Conservation (phyloP, 2,329 filamentous ascomycete species). For the Apiospora hydei region DNA sequence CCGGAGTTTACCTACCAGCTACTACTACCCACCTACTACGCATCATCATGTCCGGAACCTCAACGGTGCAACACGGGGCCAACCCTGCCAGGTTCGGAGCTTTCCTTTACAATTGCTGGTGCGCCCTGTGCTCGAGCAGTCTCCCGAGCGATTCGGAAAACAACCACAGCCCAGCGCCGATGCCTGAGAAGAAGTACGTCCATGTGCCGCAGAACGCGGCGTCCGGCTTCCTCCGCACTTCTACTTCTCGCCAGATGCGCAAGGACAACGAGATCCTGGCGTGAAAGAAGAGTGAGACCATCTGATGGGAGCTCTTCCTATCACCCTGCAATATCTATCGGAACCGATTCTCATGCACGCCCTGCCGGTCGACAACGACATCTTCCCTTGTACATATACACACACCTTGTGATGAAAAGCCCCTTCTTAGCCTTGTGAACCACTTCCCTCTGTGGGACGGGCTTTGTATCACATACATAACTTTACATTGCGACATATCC, state of each 20-base stretch:
- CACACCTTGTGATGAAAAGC: neutral
- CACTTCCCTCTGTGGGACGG: neutral
- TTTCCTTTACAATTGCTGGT: neutral
- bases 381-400: neutral
- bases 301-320: neutral
- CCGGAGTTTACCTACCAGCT: neutral
- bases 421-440: neutral
- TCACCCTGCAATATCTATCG: neutral
- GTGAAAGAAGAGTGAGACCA: neutral
- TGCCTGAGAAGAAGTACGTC: slow-evolving; percentile 25
- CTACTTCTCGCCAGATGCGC: slow-evolving; percentile 49
- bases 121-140: slow-evolving; percentile 7
- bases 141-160: neutral
- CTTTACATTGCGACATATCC: neutral
- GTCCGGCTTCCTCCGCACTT: slow-evolving; percentile 50
- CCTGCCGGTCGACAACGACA: neutral
- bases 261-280: slow-evolving; percentile 44
- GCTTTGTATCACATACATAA: slow-evolving; percentile 33
- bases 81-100: neutral
- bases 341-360: neutral
- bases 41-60: slow-evolving; percentile 7
- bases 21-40: neutral
- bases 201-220: slow-evolving; percentile 51
- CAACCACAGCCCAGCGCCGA: neutral
- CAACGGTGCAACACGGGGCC: neutral